Evolutionary conservation across 148 eudicot species (phyloP), one percentile per base, ranked within the genome.

Genomic region (Persicaria tinctoria): DNA sequence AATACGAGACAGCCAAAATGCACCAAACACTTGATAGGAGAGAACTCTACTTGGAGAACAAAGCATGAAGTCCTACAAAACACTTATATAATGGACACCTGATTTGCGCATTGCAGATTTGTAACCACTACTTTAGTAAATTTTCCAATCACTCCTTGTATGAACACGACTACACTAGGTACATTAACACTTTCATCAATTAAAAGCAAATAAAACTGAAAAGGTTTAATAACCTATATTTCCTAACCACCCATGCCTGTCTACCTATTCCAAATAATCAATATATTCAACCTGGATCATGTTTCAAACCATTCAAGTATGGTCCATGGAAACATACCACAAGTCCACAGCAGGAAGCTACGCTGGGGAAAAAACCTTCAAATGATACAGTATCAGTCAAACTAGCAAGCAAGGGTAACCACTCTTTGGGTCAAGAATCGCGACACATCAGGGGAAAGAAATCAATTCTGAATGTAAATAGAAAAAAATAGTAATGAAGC

Each of bases 401-500:
- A 50, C 53, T 50, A 50, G 3, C 53, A 50, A 50, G 12, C 53
- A 50, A 1, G 8, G 9, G 11, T 50, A 50, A 50, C 53, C 9
- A 50, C 12, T 50, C 9, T 50, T 9, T 50, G 53, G 53, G 6
- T 32, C 41, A 50, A 50, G 12, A 50, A 50, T 8, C 0, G 53
- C 1, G 13, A 10, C 8, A 14, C 53, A 1, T 50, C 13, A 50
- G 41, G 41, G 41, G 41, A 32, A 32, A 32, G 41, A 32, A 50
- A 50, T 50, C 9, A 18, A 18, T 57, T 18, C 32, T 57, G 63
- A 57, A 18, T 57, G 38, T 57, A 57, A 18, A 57, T 18, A 0
- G 6, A 32, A 32, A 32, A 57, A n/a, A 27, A 20, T 18, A 27
- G 63, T 2, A 17, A 57, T 12, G 46, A 62, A 75, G 76, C 96